Evolutionary conservation across 305 asterid species (phyloP), one percentile per base, ranked within the genome.

Genomic region (Ilex paraguariensis): DNA sequence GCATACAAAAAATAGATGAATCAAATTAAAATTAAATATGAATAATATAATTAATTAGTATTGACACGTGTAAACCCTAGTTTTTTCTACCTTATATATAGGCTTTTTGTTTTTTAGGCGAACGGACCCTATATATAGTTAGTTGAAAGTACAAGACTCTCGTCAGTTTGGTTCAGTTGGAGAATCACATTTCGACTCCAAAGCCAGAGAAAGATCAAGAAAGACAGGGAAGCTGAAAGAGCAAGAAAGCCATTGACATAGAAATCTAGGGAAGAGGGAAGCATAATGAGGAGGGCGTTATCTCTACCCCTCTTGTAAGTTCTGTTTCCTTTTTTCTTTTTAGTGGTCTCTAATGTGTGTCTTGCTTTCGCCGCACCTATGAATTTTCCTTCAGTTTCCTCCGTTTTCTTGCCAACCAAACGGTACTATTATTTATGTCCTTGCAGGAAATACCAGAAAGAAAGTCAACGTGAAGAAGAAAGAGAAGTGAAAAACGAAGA

Each of bases 231-330:
- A 42, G 12, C 8, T 6, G 12, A 42, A 42, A 42, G 48, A 7
- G 48, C 48, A 42, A 42, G 48, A 42, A 42, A 42, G 48, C 48
- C 48, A 42, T 42, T 11, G 48, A 11, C 12, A 42, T 1, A 42
- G 48, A 11, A 42, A 42, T 2, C 2, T 42, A 7, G 1, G 57
- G 6, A 55, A 55, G 58, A 51, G 54, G 42, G 13, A 59, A 56
- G 53, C 60, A 76, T 66, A 64, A 89, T 86, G 95, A 86, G 77
- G 79, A 82, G 87, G 76, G 71, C 84, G 49, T 70, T 79, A 7
- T 86, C 95, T 70, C 87, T 67, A 59, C 84, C 89, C 58, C 57
- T 73, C 31, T 70, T 86, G 92, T 82, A 79, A 59, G 30, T 63
- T 44, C 65, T 65, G 44, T 45, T 17, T 39, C 46, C n/a, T 60